These are phyloP conservation scores for Trametes sp. DNA, from an alignment of 1,284 basidiomycete genomes.

Conservation along the genomic window DNA sequence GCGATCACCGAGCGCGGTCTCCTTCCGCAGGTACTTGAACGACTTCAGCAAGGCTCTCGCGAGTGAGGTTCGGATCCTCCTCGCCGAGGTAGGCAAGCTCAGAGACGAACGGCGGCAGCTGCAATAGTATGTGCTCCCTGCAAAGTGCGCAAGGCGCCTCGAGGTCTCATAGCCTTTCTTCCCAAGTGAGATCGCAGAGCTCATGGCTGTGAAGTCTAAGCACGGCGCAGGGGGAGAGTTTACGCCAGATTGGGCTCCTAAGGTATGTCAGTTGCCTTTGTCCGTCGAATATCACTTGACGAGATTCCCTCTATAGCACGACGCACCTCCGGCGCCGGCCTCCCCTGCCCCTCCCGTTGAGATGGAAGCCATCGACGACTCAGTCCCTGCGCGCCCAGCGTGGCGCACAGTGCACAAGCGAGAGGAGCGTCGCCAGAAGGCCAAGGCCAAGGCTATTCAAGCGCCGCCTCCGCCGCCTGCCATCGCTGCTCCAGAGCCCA, in stretches of 20 bases:
- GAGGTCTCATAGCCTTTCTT: neutral
- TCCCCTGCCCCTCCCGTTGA: conserved; percentile 41
- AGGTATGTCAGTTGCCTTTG: conserved; percentile 42
- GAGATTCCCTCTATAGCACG: conserved; percentile 18
- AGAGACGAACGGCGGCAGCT: conserved; percentile 74
- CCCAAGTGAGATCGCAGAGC: conserved; percentile 77
- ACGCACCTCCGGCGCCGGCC: conserved; percentile 28
- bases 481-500: conserved; percentile 47
- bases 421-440: conserved; percentile 52
- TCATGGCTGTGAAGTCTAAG: conserved; percentile 79
- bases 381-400: conserved; percentile 63
- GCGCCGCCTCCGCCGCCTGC: conserved; percentile 48
- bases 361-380: conserved; percentile 46
- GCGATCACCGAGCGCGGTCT: conserved; percentile 19
- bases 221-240: conserved; percentile 76
- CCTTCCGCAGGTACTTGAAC: conserved; percentile 61
- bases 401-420: conserved; percentile 77
- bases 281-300: neutral
- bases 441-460: conserved; percentile 49
- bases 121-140: conserved; percentile 61
- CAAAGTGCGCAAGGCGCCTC: neutral
- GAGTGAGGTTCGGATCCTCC: conserved; percentile 47
- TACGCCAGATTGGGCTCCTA: conserved; percentile 68
- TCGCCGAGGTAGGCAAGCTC: conserved; percentile 77
- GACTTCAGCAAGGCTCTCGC: conserved; percentile 59